Evolutionary conservation across 441 rosid species (phyloP).

Genomic region (Jatropha podagrica): DNA sequence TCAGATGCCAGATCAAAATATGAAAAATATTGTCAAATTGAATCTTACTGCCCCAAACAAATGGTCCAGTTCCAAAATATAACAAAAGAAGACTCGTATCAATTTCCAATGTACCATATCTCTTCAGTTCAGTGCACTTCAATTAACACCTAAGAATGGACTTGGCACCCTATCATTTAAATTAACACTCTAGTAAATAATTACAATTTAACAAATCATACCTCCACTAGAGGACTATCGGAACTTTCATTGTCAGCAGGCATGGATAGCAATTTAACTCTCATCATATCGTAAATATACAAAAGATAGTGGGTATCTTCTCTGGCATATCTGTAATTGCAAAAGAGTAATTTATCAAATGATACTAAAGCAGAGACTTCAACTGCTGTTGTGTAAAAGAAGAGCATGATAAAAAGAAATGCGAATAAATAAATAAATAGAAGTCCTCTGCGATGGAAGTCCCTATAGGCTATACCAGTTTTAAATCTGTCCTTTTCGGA

Average conservation of each 20-base stretch:
- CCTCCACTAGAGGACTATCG: constrained; percentile 71
- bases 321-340: constrained; percentile 77
- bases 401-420: neutral
- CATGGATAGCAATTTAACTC: constrained; percentile 39
- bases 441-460: neutral
- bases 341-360: constrained; percentile 21
- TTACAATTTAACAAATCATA: constrained; percentile 25
- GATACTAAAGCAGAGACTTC: constrained; percentile 5
- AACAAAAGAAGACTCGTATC: neutral
- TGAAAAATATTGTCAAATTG: neutral
- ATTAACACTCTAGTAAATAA: constrained; percentile 8
- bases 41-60: neutral
- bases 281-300: constrained; percentile 78
- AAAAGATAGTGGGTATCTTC: constrained; percentile 95
- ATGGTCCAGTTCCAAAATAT: neutral
- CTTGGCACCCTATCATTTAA: neutral
- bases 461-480: neutral
- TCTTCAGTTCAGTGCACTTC: neutral
- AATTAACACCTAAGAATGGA: neutral
- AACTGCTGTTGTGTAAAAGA: too few species aligned
- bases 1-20: neutral
- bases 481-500: neutral
- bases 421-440: neutral
- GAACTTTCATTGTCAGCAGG: constrained; percentile 44
- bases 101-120: neutral